Base-by-base conservation (phyloP, 1,284 basidiomycete species). In the Ceraceosorus guamensis region DNA sequence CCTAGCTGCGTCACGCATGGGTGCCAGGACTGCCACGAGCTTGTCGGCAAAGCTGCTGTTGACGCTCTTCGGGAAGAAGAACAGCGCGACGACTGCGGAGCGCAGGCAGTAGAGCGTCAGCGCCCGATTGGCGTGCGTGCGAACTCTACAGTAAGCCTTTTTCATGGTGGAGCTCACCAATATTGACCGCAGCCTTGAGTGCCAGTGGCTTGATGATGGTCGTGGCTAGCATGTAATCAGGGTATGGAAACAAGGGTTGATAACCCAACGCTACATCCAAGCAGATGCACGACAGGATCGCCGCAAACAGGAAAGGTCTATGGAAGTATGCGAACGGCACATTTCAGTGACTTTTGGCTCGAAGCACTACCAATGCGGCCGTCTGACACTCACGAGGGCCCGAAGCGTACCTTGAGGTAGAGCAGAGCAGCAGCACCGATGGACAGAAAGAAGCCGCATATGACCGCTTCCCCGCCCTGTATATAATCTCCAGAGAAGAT, bases 41-140 rank as follows among this genome's bases (percentile, higher is more conserved):
- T 81, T 78, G 30, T 76, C 78, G 2, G 83, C 82, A 66, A 85
- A 88, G 52, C 82, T 79, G 0, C 84, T 78, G 4, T 86, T 85
- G 50, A 86, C 80, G 0, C 85, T 83, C 6, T 80, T 80, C 0
- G 87, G 87, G 71, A 87, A 88, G 50, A 89, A 77, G 48, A 82
- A 41, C 5, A 83, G 71, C 5, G 84, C 83, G 11, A 78, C 70
- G 5, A 24, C 24, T 24, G 24, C 24, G 24, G 24, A 3, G 24
- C 24, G 24, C 24, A 24, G 24, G 24, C 24, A 24, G 24, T 24
- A 24, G 24, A 24, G 24, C 24, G 24, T 24, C 24, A 24, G 24
- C 24, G 1, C 24, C 3, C 24, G 24, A 24, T 24, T 24, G 24
- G 24, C 24, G 3, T 24, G 24, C 24, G 24, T 24, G 24, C 24